These are phyloP conservation scores for Hyphodiscus hymeniophilus DNA, from an alignment of 495 filamentous ascomycete species.

Conservation along the genomic window DNA sequence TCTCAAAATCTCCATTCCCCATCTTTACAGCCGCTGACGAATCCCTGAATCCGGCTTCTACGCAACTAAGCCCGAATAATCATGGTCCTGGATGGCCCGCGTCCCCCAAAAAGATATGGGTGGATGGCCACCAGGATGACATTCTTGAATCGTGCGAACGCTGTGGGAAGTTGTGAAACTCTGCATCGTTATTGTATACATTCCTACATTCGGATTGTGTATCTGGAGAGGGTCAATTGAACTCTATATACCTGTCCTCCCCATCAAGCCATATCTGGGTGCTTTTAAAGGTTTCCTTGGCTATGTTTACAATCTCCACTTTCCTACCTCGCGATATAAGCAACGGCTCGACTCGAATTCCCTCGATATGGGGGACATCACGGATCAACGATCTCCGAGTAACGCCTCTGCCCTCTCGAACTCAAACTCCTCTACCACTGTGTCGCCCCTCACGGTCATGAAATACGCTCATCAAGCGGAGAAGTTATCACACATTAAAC, in stretches of 20 bases:
- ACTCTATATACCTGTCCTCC: neutral
- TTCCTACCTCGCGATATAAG: neutral
- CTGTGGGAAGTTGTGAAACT: too few relatives aligned
- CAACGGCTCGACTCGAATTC: conserved; percentile 2
- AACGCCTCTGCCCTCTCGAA: neutral
- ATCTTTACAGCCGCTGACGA: too few relatives aligned
- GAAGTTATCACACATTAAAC: conserved; percentile 42
- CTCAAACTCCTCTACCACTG: neutral
- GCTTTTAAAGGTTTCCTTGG: neutral
- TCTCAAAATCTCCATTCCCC: too few relatives aligned
- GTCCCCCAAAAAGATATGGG: too few relatives aligned
- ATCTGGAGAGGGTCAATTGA: too few relatives aligned
- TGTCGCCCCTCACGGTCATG: conserved; percentile 12
- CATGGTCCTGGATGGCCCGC: too few relatives aligned
- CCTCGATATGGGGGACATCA: conserved; percentile 6
- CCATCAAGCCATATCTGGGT: neutral
- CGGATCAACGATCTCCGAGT: neutral
- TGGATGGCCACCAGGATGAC: too few relatives aligned
- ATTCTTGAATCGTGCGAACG: too few relatives aligned
- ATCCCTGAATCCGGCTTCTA: too few relatives aligned
- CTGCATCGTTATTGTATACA: too few relatives aligned
- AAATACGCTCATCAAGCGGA: conserved; percentile 46
- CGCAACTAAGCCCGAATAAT: too few relatives aligned
- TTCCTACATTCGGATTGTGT: too few relatives aligned
- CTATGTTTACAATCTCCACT: neutral